phyloP scores from a whole-genome alignment of 2,329 filamentous ascomycete species.

The Alternaria conjuncta region DNA sequence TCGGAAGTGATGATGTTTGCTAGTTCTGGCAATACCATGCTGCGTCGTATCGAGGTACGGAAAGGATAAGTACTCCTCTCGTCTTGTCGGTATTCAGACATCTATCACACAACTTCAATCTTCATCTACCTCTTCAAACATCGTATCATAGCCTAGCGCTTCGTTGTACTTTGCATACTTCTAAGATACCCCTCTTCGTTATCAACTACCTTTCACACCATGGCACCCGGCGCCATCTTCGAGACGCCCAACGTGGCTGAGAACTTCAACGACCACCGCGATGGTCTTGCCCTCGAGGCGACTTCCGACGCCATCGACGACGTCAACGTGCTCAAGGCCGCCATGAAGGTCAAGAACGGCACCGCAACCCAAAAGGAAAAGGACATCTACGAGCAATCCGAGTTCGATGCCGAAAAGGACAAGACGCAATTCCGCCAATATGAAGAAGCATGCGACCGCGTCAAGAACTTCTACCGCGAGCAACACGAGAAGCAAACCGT shows the following conservation, averaged over 20 bases:
- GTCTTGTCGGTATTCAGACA: conserved; percentile 7
- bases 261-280: conserved; percentile 57
- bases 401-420: conserved; percentile 78
- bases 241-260: conserved; percentile 53
- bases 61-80: conserved; percentile 32
- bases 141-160: background rate
- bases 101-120: conserved; percentile 8
- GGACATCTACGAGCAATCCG: conserved; percentile 63
- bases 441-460: conserved; percentile 79
- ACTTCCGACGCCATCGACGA: conserved; percentile 65
- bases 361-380: conserved; percentile 53
- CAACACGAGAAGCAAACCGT: conserved; percentile 76
- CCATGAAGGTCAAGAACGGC: conserved; percentile 58
- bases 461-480: conserved; percentile 84
- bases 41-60: conserved; percentile 7
- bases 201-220: conserved; percentile 30
- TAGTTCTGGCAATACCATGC: conserved; percentile 12
- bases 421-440: conserved; percentile 84
- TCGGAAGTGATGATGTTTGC: conserved; percentile 16
- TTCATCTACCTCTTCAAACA: background rate
- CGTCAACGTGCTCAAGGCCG: conserved; percentile 66
- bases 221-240: conserved; percentile 55
- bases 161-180: conserved; percentile 1
- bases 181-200: conserved; percentile 26
- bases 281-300: conserved; percentile 64